These are phyloP conservation scores for Phylloporus sp. DNA, from an alignment of 768 basidiomycete species.

Conservation along the genomic window DNA sequence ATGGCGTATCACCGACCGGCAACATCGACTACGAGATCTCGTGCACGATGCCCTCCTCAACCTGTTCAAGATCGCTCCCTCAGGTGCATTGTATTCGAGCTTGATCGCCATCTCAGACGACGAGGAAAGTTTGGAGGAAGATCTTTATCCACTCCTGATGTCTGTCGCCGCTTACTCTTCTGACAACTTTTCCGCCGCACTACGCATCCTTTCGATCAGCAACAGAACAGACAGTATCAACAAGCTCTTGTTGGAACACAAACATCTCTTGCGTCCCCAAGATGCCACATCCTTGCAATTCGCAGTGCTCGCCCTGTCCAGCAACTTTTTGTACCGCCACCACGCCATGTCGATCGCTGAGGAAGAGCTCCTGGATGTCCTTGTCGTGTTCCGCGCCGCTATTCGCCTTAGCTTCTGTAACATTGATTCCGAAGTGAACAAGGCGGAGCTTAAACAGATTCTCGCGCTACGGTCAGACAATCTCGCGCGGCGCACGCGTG, in stretches of 20 bases:
- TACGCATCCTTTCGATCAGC: constrained; percentile 47
- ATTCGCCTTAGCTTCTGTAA: constrained; percentile 45
- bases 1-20: constrained; percentile 36
- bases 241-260: constrained; percentile 42
- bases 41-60: constrained; percentile 43
- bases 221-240: constrained; percentile 34
- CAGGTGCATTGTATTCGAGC: constrained; percentile 41
- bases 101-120: constrained; percentile 40
- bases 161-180: constrained; percentile 45
- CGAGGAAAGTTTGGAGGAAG: constrained; percentile 29
- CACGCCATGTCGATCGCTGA: constrained; percentile 45
- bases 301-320: constrained; percentile 40
- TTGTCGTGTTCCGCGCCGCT: constrained; percentile 39
- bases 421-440: constrained; percentile 40
- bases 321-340: constrained; percentile 20
- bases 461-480: constrained; percentile 39
- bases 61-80: constrained; percentile 52
- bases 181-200: constrained; percentile 51
- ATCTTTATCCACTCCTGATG: constrained; percentile 33
- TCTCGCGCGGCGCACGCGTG: constrained; percentile 41
- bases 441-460: constrained; percentile 43
- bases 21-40: constrained; percentile 38
- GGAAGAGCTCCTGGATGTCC: constrained; percentile 48
- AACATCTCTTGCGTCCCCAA: constrained; percentile 58
- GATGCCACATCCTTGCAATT: constrained; percentile 46